Evolutionary conservation across 202 grass and related monocot genomes (phyloP).

Genomic region (Dendrocalamus latiflorus): DNA sequence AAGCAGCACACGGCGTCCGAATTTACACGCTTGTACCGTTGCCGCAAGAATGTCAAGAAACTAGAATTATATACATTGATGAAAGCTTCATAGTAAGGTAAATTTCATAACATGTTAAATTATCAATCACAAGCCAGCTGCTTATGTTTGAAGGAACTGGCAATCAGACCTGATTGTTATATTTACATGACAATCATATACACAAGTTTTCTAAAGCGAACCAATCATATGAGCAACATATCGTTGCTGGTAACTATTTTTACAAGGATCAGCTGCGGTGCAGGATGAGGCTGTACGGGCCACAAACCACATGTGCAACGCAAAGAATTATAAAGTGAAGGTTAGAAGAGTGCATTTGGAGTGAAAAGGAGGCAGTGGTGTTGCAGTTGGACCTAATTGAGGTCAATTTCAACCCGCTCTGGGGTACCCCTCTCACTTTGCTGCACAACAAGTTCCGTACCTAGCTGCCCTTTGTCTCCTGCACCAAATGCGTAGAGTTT

Average conservation of each 20-base stretch:
- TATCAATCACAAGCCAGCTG: too few species aligned
- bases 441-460: slow-evolving; percentile 63
- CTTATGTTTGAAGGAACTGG: slow-evolving; percentile 7
- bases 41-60: background rate
- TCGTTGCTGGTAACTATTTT: slow-evolving; percentile 8
- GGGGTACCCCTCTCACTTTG: slow-evolving; percentile 69
- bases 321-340: background rate
- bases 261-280: background rate
- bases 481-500: too few species aligned
- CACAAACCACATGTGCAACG: background rate
- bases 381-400: slow-evolving; percentile 35
- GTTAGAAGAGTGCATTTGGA: slow-evolving; percentile 9
- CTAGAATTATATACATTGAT: background rate
- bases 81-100: background rate
- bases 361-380: background rate
- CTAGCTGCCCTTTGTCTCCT: slow-evolving; percentile 85
- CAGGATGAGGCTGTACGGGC: background rate
- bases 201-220: too few species aligned
- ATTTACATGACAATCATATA: background rate
- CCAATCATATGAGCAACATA: too few species aligned
- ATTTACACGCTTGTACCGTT: background rate
- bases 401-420: slow-evolving; percentile 61
- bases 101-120: slow-evolving; percentile 34
- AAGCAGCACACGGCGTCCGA: background rate
- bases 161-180: too few species aligned